Base-by-base conservation (phyloP, 306 rosid genomes). In the Trichosanthes cucumerina region DNA sequence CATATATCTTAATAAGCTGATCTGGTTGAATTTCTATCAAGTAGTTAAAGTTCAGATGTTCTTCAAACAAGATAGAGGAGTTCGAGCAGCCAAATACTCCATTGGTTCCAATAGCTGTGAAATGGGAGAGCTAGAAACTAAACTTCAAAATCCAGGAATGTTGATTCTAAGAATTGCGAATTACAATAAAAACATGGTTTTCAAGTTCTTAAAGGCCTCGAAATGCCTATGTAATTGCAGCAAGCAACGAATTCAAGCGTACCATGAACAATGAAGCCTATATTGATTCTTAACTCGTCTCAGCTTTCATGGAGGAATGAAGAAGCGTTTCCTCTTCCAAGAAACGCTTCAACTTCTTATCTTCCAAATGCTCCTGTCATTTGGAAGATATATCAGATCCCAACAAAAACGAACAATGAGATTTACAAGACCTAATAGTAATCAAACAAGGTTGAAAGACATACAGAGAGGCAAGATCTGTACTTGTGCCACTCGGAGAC, bases 391-490 rank as follows among this genome's bases (percentile, higher is more conserved):
- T 1, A 53, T 75, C n/a, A 75, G 34, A 44, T 7, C 54, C 39
- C 3, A 24, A 75, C 8, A 62, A 34, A 54, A 31, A 10, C 57
- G 2, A 21, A 81, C 0, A 3, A 66, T n/a, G 56, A 43, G 21
- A 77, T 10, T 64, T 34, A 63, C 24, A 39, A 49, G 7, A 39
- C 33, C 56, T 44, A 44, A 13, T 12, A 70, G 12, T 12, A 41
- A 70, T 43, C n/a, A 78, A 64, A n/a, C 18, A 3, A 28, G 49
- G 63, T 46, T 33, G 63, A 28, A 78, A 76, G 79, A 52, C 86
- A 46, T 83, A 92, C 97, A 47, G 91, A 88, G 28, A 95, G 92
- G 82, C 97, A 92, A 60, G 97, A 89, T 81, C 88, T 84, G 92
- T 92, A 95, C 49, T 91, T 88, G 63, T 86, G 83, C 98, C 98